Percentiles rank a stretch among this genome's conserved stretches.
phyloP scores from a whole-genome alignment of 345 rosid species.

The Acer negundo region DNA sequence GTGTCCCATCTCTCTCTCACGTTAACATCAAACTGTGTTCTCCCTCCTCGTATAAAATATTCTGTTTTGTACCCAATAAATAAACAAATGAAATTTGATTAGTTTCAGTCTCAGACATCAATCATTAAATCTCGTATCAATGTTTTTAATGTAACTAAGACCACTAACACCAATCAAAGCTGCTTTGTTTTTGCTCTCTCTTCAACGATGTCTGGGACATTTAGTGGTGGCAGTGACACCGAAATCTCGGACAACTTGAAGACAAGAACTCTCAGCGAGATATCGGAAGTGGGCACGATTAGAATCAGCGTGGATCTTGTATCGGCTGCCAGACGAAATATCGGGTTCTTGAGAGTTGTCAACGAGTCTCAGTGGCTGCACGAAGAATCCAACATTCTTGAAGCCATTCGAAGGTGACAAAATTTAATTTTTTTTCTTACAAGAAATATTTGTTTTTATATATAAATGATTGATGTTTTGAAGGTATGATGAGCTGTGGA shows the following conservation, averaged over 20 bases:
- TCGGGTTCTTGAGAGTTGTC: conserved; percentile 61
- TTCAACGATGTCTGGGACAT: conserved; percentile 30
- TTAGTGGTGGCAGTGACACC: too few species aligned
- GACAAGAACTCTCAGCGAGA: conserved; percentile 60
- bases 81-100: not conserved
- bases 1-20: not conserved
- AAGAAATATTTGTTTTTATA: not conserved
- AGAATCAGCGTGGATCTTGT: conserved; percentile 66
- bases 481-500: conserved; percentile 93
- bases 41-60: conserved; percentile 11
- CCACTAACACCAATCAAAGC: not conserved
- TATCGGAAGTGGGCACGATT: conserved; percentile 52
- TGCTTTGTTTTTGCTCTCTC: not conserved
- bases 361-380: conserved; percentile 73
- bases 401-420: conserved; percentile 77
- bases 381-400: conserved; percentile 42
- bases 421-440: not conserved
- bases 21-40: not conserved
- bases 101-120: not conserved
- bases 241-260: conserved; percentile 22
- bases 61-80: not conserved
- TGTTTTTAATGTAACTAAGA: not conserved
- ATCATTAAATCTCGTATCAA: not conserved
- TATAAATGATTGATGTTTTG: not conserved
- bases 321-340: conserved; percentile 61